Evolutionary conservation across 345 rosid genomes (phyloP), one percentile per base, ranked within the genome.

Genomic region (Lumnitzera racemosa): DNA sequence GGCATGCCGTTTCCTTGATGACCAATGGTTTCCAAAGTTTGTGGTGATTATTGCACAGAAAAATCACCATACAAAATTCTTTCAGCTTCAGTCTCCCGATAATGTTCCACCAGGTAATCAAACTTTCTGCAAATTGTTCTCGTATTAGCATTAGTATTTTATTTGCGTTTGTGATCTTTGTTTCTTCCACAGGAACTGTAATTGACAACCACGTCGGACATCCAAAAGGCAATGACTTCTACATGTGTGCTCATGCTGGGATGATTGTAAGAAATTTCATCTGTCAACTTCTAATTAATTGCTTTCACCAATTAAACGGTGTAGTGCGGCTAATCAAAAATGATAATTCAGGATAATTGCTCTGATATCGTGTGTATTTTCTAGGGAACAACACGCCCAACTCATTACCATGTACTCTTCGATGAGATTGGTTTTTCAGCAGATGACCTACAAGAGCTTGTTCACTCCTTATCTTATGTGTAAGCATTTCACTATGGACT

Each of bases 241-340:
- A 69, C 49, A 53, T 80, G 49, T 73, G 79, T 69, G 81, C 81
- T 2, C 81, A 71, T 46, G 81, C 81, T 0, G 84, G 79, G 25
- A 76, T 74, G 81, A 80, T 76, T 51, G 81, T 76, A 49, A 71
- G 83, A 60, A 20, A 20, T n/a, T 61, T 12, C 16, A 12, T 50
- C 15, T 29, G 12, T 48, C 23, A 5, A 27, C 4, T 50, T 29
- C 5, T 6, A 25, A 15, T 47, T n/a, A 25, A 11, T 20, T 20
- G 20, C 47, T 20, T 43, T 10, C 51, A 50, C 41, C n/a, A 61
- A 61, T 13, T 17, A 51, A 60, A n/a, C 4, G 13, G 16, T 2
- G 12, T 12, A 12, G 8, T 47, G 15, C 12, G 0, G 1, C 24
- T 53, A 15, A 6, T 16, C 29, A 14, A 27, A 20, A 20, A 20